Evolutionary conservation across 345 rosid species (phyloP).

Genomic region (Lepidium aucheri): DNA sequence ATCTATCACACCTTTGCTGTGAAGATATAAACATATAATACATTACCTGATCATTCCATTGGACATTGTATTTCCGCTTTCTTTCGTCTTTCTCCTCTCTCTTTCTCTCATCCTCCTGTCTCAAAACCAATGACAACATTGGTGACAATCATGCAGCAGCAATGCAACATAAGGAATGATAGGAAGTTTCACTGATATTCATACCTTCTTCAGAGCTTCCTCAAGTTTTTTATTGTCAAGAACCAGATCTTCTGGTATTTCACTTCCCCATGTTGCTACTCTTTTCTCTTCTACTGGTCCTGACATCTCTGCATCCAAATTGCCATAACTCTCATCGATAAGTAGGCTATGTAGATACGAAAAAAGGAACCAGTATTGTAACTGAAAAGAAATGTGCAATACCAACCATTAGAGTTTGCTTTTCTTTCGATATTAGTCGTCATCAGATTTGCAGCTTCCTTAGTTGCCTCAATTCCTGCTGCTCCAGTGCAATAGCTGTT

Average conservation of each 20-base stretch:
- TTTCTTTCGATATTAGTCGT: conserved; percentile 56
- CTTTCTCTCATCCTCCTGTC: conserved; percentile 41
- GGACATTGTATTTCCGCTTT: conserved; percentile 44
- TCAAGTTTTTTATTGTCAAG: conserved; percentile 39
- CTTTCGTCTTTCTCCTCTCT: conserved; percentile 52
- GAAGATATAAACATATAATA: too few species aligned
- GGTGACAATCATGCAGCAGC: neutral
- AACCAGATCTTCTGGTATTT: conserved; percentile 36
- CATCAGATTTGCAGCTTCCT: conserved; percentile 64
- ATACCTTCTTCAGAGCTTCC: conserved; percentile 48
- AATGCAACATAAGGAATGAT: neutral
- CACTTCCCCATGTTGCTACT: conserved; percentile 55
- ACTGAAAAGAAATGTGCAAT: neutral
- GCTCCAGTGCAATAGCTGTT: conserved; percentile 80
- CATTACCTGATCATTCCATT: conserved; percentile 29
- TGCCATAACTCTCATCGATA: neutral
- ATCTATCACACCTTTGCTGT: too few species aligned
- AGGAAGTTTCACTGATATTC: neutral
- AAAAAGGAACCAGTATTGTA: neutral
- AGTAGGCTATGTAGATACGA: neutral
- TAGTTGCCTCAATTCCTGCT: conserved; percentile 79
- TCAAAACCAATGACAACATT: neutral
- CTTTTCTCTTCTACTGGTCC: conserved; percentile 38
- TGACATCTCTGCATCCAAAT: conserved; percentile 23
- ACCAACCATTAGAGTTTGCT: conserved; percentile 42